phyloP scores from a whole-genome alignment of 495 filamentous ascomycete species.

The Hypoxylon cercidicola region DNA sequence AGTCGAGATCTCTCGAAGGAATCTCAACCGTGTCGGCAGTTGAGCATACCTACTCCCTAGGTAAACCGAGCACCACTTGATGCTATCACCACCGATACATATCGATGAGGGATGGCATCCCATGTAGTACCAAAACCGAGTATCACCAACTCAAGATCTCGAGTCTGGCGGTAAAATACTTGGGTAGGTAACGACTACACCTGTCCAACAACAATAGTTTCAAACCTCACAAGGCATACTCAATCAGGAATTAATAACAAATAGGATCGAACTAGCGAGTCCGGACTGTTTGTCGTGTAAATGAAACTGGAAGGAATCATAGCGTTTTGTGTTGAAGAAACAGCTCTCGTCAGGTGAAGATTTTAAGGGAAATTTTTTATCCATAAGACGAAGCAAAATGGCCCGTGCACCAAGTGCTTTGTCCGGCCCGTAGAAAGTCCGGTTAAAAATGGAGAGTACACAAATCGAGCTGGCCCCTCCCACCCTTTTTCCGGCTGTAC shows the following conservation, averaged over 20 bases:
- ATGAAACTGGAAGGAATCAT: conserved; percentile 1
- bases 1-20: background rate
- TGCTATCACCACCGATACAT: background rate
- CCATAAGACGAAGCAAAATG: background rate
- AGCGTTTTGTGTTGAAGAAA: background rate
- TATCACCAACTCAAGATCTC: background rate
- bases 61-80: conserved; percentile 5
- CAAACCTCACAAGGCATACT: no score
- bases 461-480: conserved; percentile 18
- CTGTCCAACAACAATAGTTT: background rate
- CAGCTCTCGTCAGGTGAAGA: background rate
- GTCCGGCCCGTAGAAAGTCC: conserved; percentile 16
- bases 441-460: conserved; percentile 11
- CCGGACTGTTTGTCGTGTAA: background rate
- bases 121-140: background rate
- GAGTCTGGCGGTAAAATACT: no score
- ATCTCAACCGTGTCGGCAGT: background rate
- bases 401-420: conserved; percentile 6
- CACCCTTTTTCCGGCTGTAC: conserved; percentile 20
- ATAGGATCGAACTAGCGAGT: background rate
- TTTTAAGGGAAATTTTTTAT: background rate
- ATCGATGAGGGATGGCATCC: background rate
- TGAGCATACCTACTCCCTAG: no score
- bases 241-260: background rate
- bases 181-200: background rate